These are phyloP conservation scores for Populus deltoides DNA, from an alignment of 345 rosid species.

Conservation along the genomic window DNA sequence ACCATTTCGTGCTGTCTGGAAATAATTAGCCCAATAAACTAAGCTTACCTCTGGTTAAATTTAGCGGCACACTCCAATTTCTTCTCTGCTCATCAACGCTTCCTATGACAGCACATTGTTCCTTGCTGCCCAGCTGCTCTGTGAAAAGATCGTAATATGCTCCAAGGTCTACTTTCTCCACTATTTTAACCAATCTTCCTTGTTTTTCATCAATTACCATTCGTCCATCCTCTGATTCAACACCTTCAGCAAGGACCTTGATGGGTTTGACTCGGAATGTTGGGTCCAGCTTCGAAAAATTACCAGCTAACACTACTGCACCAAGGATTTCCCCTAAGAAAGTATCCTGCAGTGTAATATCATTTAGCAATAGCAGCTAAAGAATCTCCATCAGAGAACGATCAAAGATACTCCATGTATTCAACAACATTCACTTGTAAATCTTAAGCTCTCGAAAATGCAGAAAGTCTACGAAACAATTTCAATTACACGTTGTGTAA, in stretches of 20 bases:
- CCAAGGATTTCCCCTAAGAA: slow-evolving; percentile 87
- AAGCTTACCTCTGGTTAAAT: background rate
- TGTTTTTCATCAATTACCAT: slow-evolving; percentile 33
- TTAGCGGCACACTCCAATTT: slow-evolving; percentile 55
- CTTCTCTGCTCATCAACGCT: slow-evolving; percentile 68
- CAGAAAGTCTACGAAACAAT: too few species aligned
- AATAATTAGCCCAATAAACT: background rate
- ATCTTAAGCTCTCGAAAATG: too few species aligned
- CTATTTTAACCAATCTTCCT: slow-evolving; percentile 44
- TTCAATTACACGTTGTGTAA: too few species aligned
- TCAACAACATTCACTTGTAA: too few species aligned
- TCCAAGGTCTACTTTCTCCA: slow-evolving; percentile 41
- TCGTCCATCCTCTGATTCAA: slow-evolving; percentile 56
- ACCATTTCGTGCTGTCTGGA: slow-evolving; percentile 7
- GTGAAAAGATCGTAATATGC: slow-evolving; percentile 48
- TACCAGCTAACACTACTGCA: slow-evolving; percentile 51
- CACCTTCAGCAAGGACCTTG: slow-evolving; percentile 53
- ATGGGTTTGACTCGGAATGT: slow-evolving; percentile 34
- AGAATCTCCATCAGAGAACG: too few species aligned
- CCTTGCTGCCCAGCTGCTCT: slow-evolving; percentile 36
- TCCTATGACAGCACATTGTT: slow-evolving; percentile 69
- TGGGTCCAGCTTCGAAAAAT: slow-evolving; percentile 40
- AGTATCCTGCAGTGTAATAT: slow-evolving; percentile 47
- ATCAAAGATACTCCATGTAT: too few species aligned
- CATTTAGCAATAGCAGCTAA: background rate